Evolutionary conservation across 768 basidiomycete species (phyloP).

Genomic region (Gymnopilus dilepis): DNA sequence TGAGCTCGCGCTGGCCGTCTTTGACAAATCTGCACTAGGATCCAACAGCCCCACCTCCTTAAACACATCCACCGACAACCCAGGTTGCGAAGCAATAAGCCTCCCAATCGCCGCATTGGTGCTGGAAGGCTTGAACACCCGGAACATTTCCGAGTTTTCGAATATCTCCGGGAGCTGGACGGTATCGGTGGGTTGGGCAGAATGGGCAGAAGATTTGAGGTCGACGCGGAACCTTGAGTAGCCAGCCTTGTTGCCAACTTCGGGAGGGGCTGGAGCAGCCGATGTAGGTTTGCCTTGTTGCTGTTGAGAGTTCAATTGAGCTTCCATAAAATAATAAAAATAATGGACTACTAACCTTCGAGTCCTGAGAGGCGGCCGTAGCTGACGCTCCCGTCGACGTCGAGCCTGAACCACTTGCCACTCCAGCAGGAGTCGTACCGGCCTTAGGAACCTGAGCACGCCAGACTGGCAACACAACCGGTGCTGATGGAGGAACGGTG

Average conservation of each 20-base stretch:
- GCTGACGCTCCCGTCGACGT: no score
- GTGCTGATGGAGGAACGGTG: neutral
- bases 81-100: conserved; percentile 21
- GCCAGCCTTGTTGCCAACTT: neutral
- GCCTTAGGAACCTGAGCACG: neutral
- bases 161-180: neutral
- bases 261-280: no score
- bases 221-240: neutral
- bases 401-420: neutral
- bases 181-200: neutral
- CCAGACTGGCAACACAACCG: neutral
- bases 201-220: neutral
- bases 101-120: conserved; percentile 18
- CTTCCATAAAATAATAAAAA: no score
- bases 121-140: conserved; percentile 19
- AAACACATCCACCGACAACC: conserved; percentile 24
- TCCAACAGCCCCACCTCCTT: neutral
- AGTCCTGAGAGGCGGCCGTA: no score
- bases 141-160: conserved; percentile 14
- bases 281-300: no score
- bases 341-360: no score
- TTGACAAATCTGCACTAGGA: no score
- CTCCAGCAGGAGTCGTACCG: neutral
- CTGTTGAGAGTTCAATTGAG: no score
- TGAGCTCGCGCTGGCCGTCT: no score